Base-by-base conservation (phyloP, 1,284 basidiomycete genomes). In the Rhodotorula glutinis region DNA sequence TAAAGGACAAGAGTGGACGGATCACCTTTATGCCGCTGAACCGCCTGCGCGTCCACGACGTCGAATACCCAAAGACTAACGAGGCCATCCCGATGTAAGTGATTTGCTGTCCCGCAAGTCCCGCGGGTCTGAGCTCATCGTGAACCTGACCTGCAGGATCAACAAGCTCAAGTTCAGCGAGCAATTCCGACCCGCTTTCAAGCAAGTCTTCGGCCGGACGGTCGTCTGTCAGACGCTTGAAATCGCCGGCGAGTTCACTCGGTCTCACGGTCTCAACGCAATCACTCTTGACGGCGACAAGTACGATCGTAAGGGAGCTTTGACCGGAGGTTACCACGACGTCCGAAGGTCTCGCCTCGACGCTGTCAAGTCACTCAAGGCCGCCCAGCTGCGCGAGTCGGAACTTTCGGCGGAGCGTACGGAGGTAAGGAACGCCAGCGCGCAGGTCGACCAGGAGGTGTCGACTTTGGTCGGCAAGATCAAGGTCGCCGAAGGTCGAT, bases 11-110 rank as follows among this genome's bases (percentile, higher is more conserved):
- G 77, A 89, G 86, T 9, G 96, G 96, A 1, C 87, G 96, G 60
- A 91, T 98, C 27, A 99, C 96, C 0, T 98, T 98, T 80, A 94
- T 99, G 88, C 96, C 96, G 19, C 85, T 99, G 54, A 98, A 98
- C 79, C 89, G 95, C n/a, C 86, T 98, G 59, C 88, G 90, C 75
- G 89, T 90, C 51, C 90, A 89, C 72, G 75, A 79, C 46, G 77
- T 80, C 59, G 79, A 79, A 59, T 83, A 84, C 68, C 93, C 93
- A 0, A 64, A 89, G 71, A 88, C 88, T 7, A 85, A 88, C 63
- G 95, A 98, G 73, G 92, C 92, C 0, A 87, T 97, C 53, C 91
- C 93, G 0, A 75, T 81, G 78, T 75, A 9, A 51, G 72, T 60
- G 21, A 16, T 4, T 29, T 23, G 2, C 13, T 23, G 29, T 29